Base-by-base conservation (phyloP, 176 grass and related monocot genomes). In the Triticum timopheevii region DNA sequence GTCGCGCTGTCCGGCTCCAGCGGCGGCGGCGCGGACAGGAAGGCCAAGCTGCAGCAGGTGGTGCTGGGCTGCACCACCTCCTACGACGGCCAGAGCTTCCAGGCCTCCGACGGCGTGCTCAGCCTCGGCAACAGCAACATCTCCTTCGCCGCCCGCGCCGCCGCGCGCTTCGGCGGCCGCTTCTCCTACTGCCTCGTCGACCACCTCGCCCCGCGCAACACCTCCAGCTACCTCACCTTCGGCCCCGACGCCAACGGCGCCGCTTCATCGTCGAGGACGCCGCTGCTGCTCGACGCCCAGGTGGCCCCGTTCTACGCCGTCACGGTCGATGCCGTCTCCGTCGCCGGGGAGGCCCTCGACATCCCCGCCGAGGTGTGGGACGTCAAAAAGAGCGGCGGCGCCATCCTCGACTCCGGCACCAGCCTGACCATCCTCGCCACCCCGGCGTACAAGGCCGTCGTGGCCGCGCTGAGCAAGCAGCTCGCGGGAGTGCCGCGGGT, bases 121-220 rank as follows among this genome's bases (percentile, higher is more conserved):
- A 93, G 92, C 86, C 91, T 99, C 61, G 97, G 97, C 67, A 80
- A 96, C 94, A 99, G 92, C 80, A 61, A 86, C 76, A 86, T 92
- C 87, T 99, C 97, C 45, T 99, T 99, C 80, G 84, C 97, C 25
- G 78, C 88, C 15, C 89, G 89, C 47, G 97, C 94, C 76, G 86
- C 93, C 40, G 82, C 88, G 10, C 88, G 88, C 80, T 98, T 96
- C 83, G 94, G 94, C 0, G 92, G 92, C 28, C 85, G 87, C 56
- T 99, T 99, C 94, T 96, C 97, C 69, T 96, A 99, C 86, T 99
- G 94, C 90, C 92, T 99, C n/a, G 97, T 99, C 17, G 97, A 99
- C 83, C 97, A 99, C 88, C 92, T 99, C 33, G 87, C 91, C 34
- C 94, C 94, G 56, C 92, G 92, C 87, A 96, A 94, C 81, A 84